phyloP scores from a whole-genome alignment of 768 basidiomycete genomes.

The Lentinula boryana region DNA sequence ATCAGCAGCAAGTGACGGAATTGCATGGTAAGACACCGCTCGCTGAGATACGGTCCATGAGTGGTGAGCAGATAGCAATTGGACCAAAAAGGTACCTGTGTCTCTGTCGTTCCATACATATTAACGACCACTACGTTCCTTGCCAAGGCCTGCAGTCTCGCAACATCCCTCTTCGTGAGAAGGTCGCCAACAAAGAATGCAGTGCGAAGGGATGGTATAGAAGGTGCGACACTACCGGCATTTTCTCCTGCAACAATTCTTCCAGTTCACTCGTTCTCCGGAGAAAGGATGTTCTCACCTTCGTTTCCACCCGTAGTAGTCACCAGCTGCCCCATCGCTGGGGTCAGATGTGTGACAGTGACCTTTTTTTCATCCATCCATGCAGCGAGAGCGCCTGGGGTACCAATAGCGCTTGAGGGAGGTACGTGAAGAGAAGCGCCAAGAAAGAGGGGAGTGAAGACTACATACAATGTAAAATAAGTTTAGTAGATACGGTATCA shows the following conservation, averaged over 20 bases:
- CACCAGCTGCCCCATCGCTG: constrained; percentile 98
- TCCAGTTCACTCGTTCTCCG: background rate
- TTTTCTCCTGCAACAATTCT: background rate
- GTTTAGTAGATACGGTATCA: background rate
- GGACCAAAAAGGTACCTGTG: constrained; percentile 38
- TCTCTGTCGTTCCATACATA: constrained; percentile 99
- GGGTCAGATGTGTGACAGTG: constrained; percentile 96
- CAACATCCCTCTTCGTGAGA: constrained; percentile 95
- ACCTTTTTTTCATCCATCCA: constrained; percentile 95
- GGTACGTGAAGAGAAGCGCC: constrained; percentile 95
- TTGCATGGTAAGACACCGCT: constrained; percentile 94
- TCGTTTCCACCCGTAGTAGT: constrained; percentile 21
- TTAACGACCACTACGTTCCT: constrained; percentile 92
- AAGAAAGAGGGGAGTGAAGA: constrained; percentile 98
- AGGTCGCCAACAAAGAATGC: constrained; percentile 99
- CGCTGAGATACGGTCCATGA: constrained; percentile 30
- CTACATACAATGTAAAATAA: constrained; percentile 32
- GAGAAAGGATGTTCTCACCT: background rate
- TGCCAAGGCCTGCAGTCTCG: constrained; percentile 88
- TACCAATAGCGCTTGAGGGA: constrained; percentile 94
- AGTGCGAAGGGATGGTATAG: constrained; percentile 80
- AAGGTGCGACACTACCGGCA: constrained; percentile 63
- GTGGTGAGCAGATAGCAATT: no score
- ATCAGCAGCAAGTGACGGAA: constrained; percentile 76
- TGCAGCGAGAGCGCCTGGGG: constrained; percentile 91